Evolutionary conservation across 352 stramenopile species (phyloP).

Genomic region (Pythium brachiatum): DNA sequence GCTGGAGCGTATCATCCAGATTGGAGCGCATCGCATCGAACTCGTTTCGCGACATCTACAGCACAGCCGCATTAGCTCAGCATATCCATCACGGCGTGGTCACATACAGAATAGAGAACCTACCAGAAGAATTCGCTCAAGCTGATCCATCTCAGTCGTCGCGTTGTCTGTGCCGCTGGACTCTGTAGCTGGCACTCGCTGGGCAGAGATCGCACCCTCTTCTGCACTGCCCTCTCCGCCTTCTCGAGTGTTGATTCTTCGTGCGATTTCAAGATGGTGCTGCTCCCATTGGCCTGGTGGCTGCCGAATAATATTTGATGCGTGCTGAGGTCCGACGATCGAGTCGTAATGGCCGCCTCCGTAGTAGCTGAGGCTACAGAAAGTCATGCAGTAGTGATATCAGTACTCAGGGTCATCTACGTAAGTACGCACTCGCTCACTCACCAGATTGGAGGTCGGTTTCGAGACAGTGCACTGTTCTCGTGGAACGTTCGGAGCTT

Average conservation of each 20-base stretch:
- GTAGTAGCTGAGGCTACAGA: slow-evolving; percentile 86
- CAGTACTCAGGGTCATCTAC: background rate
- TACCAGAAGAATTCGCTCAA: slow-evolving; percentile 73
- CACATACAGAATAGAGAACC: background rate
- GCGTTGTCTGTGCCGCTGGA: slow-evolving; percentile 18
- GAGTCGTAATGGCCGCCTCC: slow-evolving; percentile 91
- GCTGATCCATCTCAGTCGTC: slow-evolving; percentile 61
- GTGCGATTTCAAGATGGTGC: slow-evolving; percentile 63
- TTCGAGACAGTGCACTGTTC: slow-evolving; percentile 48
- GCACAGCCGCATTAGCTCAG: background rate
- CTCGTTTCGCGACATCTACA: slow-evolving; percentile 65
- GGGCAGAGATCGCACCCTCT: slow-evolving; percentile 1
- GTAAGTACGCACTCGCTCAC: background rate
- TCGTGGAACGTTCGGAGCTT: slow-evolving; percentile 91
- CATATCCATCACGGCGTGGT: background rate
- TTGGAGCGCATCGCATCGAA: slow-evolving; percentile 76
- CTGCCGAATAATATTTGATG: slow-evolving; percentile 56
- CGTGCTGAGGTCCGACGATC: slow-evolving; percentile 60
- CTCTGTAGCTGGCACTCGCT: slow-evolving; percentile 6
- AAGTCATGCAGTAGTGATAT: background rate
- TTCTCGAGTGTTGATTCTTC: slow-evolving; percentile 66
- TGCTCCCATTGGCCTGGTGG: slow-evolving; percentile 62
- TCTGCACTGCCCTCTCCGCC: slow-evolving; percentile 21
- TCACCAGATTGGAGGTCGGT: slow-evolving; percentile 68
- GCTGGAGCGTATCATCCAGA: slow-evolving; percentile 74